Base-by-base conservation (phyloP, 2,329 filamentous ascomycete species). In the Geoglossum cookeanum region DNA sequence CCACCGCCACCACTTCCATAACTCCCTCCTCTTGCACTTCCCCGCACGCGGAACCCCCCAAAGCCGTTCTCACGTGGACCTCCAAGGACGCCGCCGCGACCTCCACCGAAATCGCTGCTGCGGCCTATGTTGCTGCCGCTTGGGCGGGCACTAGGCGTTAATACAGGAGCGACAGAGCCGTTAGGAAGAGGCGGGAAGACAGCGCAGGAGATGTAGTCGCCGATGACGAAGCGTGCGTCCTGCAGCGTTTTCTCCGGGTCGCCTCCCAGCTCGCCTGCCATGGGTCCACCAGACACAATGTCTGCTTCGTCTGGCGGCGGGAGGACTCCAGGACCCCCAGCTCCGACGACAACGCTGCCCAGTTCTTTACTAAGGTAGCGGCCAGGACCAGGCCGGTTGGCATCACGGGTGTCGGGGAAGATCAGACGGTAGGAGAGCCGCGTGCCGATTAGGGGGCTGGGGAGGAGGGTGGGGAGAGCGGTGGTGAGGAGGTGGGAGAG, bases 371-470 rank as follows among this genome's bases (percentile, higher is more conserved):
- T 81, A 15, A 84, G 75, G 70, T 85, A 95, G 35, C 83, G 78
- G 60, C 79, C 76, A 55, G 75, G 69, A 55, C 62, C 55, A 4
- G 61, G 59, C 63, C 62, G 22, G 66, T 69, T 61, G 59, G 74
- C 68, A 49, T 69, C 69, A 55, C 74, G 70, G 29, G 85, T 79
- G 68, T 95, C 88, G 1, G 86, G 85, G 67, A 85, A 95, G 57
- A 96, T 80, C 17, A 95, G 78, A 53, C 90, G 84, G 71, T 92
- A 97, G 60, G 81, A 82, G n/a, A 96, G 76, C 57, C 91, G 81
- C 7, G 89, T 91, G 60, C 91, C 90, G 45, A 89, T 77, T 5
- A 83, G 79, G 0, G 86, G 86, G 42, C 77, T 74, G 0, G 89
- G 87, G 2, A 95, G 77, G 22, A 88, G 72, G 1, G 74, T 71